Conservation (phyloP, 1,139 yeast genomes). For the Hansenula lynferdii region DNA sequence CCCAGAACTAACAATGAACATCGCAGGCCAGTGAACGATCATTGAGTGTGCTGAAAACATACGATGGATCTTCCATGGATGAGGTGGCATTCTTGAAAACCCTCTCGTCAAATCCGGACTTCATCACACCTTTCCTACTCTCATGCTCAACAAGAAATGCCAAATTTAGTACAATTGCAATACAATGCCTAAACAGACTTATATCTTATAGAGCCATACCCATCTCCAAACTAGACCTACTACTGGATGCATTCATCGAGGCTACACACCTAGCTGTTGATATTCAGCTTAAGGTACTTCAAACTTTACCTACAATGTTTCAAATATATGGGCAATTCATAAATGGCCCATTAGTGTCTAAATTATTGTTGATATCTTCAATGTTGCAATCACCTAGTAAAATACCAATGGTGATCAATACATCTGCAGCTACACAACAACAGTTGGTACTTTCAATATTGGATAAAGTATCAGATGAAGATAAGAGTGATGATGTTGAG, state of each 20-base stretch:
- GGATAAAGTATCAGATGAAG: slow-evolving; percentile 51
- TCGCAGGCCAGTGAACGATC: slow-evolving; percentile 22
- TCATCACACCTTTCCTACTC: slow-evolving; percentile 64
- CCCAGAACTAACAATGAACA: neutral
- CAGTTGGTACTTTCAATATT: slow-evolving; percentile 75
- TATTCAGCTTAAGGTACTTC: slow-evolving; percentile 82
- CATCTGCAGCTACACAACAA: slow-evolving; percentile 90
- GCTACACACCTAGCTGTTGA: slow-evolving; percentile 77
- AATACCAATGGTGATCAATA: slow-evolving; percentile 75
- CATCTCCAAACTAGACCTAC: slow-evolving; percentile 41
- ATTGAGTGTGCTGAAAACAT: slow-evolving; percentile 26
- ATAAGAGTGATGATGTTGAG: slow-evolving; percentile 20
- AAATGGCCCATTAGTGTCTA: slow-evolving; percentile 51
- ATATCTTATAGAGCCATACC: slow-evolving; percentile 50
- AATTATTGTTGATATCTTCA: slow-evolving; percentile 66
- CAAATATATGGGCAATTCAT: slow-evolving; percentile 55
- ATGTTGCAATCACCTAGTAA: slow-evolving; percentile 65
- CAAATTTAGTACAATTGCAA: slow-evolving; percentile 65
- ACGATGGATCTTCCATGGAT: slow-evolving; percentile 11
- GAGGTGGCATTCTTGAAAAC: slow-evolving; percentile 20
- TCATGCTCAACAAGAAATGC: slow-evolving; percentile 75
- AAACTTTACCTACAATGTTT: slow-evolving; percentile 71
- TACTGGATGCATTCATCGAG: slow-evolving; percentile 64
- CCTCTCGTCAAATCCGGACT: slow-evolving; percentile 40
- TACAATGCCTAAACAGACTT: slow-evolving; percentile 63